phyloP scores from a whole-genome alignment of 148 eudicot genomes.

The Pharnaceum exiguum region DNA sequence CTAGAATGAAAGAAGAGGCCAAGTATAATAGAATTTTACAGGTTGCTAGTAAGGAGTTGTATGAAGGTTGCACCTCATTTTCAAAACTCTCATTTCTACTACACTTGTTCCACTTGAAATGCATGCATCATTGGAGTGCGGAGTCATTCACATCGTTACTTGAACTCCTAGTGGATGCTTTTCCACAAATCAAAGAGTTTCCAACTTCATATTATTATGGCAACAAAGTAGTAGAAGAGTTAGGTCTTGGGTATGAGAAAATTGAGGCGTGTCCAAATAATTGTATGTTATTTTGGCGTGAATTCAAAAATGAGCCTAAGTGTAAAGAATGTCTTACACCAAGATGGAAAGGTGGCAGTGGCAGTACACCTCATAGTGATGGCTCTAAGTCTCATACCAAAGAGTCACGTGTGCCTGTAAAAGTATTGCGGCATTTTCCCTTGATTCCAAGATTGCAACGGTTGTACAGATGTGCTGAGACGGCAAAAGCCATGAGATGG shows the following conservation, averaged over 20 bases:
- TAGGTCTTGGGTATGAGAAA: constrained; percentile 10
- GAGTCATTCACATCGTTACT: not conserved
- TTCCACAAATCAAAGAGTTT: constrained; percentile 2
- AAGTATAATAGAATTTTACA: not conserved
- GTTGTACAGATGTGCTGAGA: not conserved
- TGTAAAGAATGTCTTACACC: not conserved
- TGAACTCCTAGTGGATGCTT: not conserved
- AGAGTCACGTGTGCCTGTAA: not conserved
- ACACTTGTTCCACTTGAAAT: not conserved
- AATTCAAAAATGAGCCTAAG: not conserved
- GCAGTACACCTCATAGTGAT: too few species aligned
- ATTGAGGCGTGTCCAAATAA: constrained; percentile 9
- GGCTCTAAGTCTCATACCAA: not conserved
- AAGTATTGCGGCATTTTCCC: constrained; percentile 1
- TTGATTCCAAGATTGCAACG: not conserved
- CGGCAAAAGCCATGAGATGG: not conserved
- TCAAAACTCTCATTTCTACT: not conserved
- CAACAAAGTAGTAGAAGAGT: not conserved
- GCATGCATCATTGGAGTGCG: not conserved
- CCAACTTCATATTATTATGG: not conserved
- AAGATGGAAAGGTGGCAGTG: too few species aligned
- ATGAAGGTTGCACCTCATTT: not conserved
- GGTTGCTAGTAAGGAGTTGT: not conserved
- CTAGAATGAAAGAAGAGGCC: not conserved
- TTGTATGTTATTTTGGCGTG: not conserved